Evolutionary conservation across 495 filamentous ascomycete species (phyloP).

Genomic region (Aspergillus diversus): DNA sequence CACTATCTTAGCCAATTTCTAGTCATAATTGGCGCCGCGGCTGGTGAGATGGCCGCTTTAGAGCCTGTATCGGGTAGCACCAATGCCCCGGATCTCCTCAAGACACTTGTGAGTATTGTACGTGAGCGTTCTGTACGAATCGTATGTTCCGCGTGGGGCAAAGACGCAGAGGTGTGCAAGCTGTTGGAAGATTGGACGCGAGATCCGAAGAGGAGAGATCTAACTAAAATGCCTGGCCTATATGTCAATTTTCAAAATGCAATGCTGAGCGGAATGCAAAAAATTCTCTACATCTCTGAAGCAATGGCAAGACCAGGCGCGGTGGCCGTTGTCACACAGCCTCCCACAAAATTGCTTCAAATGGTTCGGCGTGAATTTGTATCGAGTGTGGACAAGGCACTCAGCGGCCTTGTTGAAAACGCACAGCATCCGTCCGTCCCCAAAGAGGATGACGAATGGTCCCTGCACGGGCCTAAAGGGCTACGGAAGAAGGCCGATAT

Average conservation of each 20-base stretch:
- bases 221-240: conserved; percentile 85
- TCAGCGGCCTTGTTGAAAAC: conserved; percentile 95
- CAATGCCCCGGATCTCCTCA: conserved; percentile 66
- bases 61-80: conserved; percentile 61
- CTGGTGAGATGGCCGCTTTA: conserved; percentile 81
- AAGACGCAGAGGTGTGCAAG: conserved; percentile 86
- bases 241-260: conserved; percentile 80
- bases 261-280: conserved; percentile 83
- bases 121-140: conserved; percentile 83
- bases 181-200: conserved; percentile 90
- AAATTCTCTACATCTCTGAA: conserved; percentile 89
- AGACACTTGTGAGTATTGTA: conserved; percentile 69
- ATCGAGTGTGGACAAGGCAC: conserved; percentile 84
- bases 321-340: conserved; percentile 77
- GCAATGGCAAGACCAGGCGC: conserved; percentile 68
- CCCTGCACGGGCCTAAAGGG: conserved; percentile 34
- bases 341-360: conserved; percentile 79
- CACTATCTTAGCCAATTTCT: conserved; percentile 85
- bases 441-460: conserved; percentile 61
- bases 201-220: conserved; percentile 72
- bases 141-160: conserved; percentile 82
- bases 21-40: conserved; percentile 77
- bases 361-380: conserved; percentile 88
- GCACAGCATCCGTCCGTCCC: conserved; percentile 71
- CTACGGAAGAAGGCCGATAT: conserved; percentile 35